Base-by-base conservation (phyloP, 2,329 filamentous ascomycete species). In the Diaporthe batatas region DNA sequence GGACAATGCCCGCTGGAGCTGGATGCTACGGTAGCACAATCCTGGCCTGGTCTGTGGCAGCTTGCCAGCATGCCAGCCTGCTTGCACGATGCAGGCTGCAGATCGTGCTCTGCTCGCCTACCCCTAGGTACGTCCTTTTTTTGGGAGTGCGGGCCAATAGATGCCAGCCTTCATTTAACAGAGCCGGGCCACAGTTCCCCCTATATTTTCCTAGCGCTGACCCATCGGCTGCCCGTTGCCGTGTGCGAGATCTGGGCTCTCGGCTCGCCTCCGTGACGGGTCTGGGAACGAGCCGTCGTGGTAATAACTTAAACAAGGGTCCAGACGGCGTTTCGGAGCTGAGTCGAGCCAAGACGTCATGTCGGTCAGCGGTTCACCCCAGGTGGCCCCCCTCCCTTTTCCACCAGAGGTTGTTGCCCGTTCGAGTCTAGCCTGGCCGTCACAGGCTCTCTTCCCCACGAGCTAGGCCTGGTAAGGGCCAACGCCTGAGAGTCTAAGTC, bases 121-220 rank as follows among this genome's bases (percentile, higher is more conserved):
- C n/a, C 29, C 5, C n/a, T n/a, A n/a, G n/a, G n/a, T n/a, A n/a
- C n/a, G 44, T 51, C 23, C 47, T 10, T 29, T 10, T 34, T 11
- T 62, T 47, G 62, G 32, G 62, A 39, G 62, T 32, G 44, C 62
- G 12, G 25, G 62, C 62, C 62, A 65, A 36, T 65, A 6, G 18
- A 51, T 39, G 4, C 3, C 23, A 0, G 1, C 44, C 7, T 18
- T 65, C 62, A 51, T 65, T 51, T 51, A 25, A 25, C 14, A 34
- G 44, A 23, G 44, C 62, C 62, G 32, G 62, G 32, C 6, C 62
- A 25, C 62, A 53, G 62, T 47, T 47, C 47, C 59, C 62, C 32
- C 34, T 53, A 67, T 67, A 67, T 67, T 53, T 32, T 67, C 47
- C 47, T 49, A 67, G 62, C 62, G 62, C 62, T 51, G 62, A 67